These are phyloP conservation scores for Coemansia sp. DNA, from an alignment of 192 early-diverging fungal genomes.

Conservation along the genomic window DNA sequence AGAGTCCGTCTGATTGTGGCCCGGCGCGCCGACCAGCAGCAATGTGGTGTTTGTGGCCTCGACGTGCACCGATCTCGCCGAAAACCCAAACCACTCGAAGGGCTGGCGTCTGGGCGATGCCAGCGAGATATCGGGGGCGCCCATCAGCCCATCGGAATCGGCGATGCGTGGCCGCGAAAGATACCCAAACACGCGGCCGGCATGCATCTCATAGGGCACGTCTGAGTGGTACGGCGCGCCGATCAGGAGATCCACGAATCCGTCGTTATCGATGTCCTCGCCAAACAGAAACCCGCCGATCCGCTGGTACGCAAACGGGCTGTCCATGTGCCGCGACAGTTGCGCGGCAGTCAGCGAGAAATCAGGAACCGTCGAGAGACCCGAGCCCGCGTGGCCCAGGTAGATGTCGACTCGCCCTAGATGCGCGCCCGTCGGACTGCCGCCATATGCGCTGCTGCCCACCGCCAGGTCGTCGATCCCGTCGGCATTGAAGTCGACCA, in stretches of 20 bases:
- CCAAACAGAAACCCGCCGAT: conserved; percentile 53
- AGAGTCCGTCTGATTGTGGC: conserved; percentile 26
- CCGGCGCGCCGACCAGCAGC: conserved; percentile 58
- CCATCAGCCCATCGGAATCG: conserved; percentile 4
- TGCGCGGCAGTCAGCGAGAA: conserved; percentile 41
- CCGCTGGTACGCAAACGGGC: conserved; percentile 20
- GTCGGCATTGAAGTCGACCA: conserved; percentile 80
- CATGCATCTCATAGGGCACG: conserved; percentile 22
- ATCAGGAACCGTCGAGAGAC: conserved; percentile 54
- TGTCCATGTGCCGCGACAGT: conserved; percentile 19
- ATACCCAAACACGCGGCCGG: conserved; percentile 53
- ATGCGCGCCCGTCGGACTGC: conserved; percentile 21
- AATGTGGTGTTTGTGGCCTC: conserved; percentile 10
- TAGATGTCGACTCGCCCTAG: conserved; percentile 65
- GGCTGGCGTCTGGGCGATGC: conserved; percentile 25
- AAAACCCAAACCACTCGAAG: conserved; percentile 57
- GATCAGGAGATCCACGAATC: conserved; percentile 62
- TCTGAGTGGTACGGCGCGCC: conserved; percentile 60
- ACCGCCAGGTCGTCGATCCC: conserved; percentile 85
- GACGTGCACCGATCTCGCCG: conserved; percentile 24
- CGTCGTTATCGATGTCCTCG: conserved; percentile 64
- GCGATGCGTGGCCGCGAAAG: conserved; percentile 16
- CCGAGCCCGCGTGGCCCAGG: conserved; percentile 57
- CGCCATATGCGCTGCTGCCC: conserved; percentile 57
- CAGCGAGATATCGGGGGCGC: conserved; percentile 41